Evolutionary conservation across 129 eudicot genomes (phyloP).

Genomic region (Artemisia annua): DNA sequence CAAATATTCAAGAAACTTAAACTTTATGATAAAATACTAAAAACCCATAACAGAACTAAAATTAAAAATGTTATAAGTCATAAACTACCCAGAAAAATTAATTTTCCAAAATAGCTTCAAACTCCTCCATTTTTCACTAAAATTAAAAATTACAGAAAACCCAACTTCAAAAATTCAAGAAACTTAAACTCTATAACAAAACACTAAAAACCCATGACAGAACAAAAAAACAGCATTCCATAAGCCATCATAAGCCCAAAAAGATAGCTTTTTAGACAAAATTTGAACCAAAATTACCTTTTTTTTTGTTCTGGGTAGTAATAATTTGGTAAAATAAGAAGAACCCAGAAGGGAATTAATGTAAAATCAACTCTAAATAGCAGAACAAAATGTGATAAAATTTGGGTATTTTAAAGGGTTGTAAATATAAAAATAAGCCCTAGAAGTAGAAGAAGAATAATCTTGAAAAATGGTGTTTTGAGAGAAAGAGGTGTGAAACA

Average conservation of each 20-base stretch:
- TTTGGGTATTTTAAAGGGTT: conserved; percentile 5
- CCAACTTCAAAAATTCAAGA: conserved; percentile 9
- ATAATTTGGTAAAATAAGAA: background rate
- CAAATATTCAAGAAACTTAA: conserved; percentile 1
- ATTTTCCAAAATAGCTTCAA: conserved; percentile 46
- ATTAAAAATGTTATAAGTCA: conserved; percentile 8
- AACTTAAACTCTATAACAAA: background rate
- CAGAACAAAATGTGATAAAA: conserved; percentile 14
- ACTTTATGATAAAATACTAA: conserved; percentile 10
- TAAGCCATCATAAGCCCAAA: background rate
- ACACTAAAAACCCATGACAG: conserved; percentile 9
- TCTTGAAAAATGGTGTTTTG: conserved; percentile 47
- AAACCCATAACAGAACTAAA: no score
- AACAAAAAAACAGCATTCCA: conserved; percentile 10
- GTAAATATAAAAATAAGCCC: conserved; percentile 37
- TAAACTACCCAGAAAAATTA: no score
- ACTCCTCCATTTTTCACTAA: conserved; percentile 56
- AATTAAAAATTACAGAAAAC: background rate
- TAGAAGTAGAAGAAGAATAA: conserved; percentile 41
- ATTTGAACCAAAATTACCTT: conserved; percentile 4
- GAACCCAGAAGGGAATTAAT: conserved; percentile 31
- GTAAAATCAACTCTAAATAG: conserved; percentile 24
- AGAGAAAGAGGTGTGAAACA: conserved; percentile 77
- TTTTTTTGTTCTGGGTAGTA: background rate
- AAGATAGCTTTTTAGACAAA: background rate